Evolutionary conservation across 2,329 filamentous ascomycete species (phyloP), one percentile per base, ranked within the genome.

Genomic region (Fusarium haematococcum): DNA sequence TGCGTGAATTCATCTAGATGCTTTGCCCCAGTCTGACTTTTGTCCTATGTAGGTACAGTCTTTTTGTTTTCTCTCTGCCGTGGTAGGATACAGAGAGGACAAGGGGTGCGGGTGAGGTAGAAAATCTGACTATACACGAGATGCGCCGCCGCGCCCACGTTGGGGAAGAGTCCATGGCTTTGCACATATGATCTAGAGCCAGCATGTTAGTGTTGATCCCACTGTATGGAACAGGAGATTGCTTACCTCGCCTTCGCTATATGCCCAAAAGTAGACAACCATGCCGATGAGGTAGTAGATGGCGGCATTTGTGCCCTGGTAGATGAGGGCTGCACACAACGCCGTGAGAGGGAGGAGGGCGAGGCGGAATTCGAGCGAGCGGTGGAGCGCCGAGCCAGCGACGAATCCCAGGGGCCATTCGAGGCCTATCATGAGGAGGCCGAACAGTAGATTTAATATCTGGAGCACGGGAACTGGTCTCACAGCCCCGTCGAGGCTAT

Each of bases 181-280:
- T 54, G 89, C 86, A 81, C 92, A 93, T 65, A 94, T 89, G 67
- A 92, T 88, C 91, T 93, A 65, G 18, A 32, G 13, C 3, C 6
- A n/a, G 1, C 67, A 52, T 62, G 65, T 78, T 66, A 75, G 72
- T 61, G 11, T 32, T 33, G 2, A 27, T 11, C 8, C 6, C 16
- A 33, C 14, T 9, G 5, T 14, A 4, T 63, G 14, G 7, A 16
- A 18, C 10, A 9, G 6, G 6, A 18, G 7, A 33, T 33, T 61
- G 59, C 93, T 81, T 84, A 98, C 95, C 92, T 99, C 97, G 84
- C 97, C 97, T 84, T 99, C 96, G 79, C 93, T 97, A 80, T 97
- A 98, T 1, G 94, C 97, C 95, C 95, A 98, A 79, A 98, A 98
- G 84, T 98, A 99, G 16, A 97, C 92, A 9, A 86, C 88, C 85